Evolutionary conservation across 345 rosid species (phyloP), one percentile per base, ranked within the genome.

Genomic region (Lumnitzera racemosa): DNA sequence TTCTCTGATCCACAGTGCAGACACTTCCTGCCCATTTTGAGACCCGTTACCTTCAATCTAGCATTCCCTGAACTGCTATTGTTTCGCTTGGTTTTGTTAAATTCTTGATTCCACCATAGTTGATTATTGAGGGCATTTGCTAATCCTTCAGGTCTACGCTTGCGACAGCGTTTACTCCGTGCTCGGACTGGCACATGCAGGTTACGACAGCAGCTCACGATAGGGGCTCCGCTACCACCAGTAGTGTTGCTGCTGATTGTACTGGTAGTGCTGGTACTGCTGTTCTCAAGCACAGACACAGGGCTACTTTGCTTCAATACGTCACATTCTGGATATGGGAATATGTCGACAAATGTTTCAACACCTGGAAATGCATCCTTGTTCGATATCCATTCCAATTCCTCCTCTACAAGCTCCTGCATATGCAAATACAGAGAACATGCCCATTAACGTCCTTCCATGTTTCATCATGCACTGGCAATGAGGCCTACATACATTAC

Each of bases 1-100:
- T 83, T 84, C 67, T 89, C 95, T 13, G 85, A 72, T 16, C 91
- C 89, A 15, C 96, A 89, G 63, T 87, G 96, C 69, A 76, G 89
- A 68, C 96, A 87, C 68, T 83, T 84, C 72, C 96, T 82, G 49
- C 96, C 96, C 2, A 74, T 67, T 1, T 61, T 66, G 65, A 57
- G 9, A 14, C 48, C 14, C 15, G 69, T 31, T 20, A 53, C 62
- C 66, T 16, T 53, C 59, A 15, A 27, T 49, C 23, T 15, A 36
- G n/a, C 55, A 41, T 70, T 14, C 49, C 76, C 57, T 49, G 43
- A 36, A 36, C 43, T 36, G 7, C 43, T 55, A 29, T 25, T 54
- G 55, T 47, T 72, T 41, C 47, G 48, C 20, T 73, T 69, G 7
- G 43, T 36, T 36, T 36, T 36, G 10, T 3, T 36, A 36, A 36